Evolutionary conservation across 2,329 filamentous ascomycete genomes (phyloP).

Genomic region (Cercospora sojina): DNA sequence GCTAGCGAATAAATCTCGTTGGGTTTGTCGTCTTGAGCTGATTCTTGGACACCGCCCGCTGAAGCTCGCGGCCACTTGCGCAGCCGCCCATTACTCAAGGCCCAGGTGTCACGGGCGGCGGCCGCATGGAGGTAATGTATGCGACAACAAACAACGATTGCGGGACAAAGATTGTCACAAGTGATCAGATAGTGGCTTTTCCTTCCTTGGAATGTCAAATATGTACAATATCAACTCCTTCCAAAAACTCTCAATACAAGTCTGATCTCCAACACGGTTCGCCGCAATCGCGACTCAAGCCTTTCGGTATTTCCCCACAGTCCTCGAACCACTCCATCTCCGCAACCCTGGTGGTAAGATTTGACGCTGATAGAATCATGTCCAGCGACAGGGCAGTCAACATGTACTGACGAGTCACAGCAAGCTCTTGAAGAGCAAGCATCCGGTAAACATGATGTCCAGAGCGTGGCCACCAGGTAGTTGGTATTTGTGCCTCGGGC

Average conservation of each 20-base stretch:
- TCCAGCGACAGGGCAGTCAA: conserved; percentile 7
- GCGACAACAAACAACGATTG: background rate
- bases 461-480: background rate
- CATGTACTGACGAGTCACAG: conserved; percentile 5
- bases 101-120: background rate
- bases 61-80: background rate
- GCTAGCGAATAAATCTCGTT: background rate
- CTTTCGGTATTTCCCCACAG: background rate
- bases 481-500: background rate
- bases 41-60: background rate
- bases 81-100: background rate
- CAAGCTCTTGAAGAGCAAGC: background rate
- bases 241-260: background rate
- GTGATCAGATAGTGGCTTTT: background rate
- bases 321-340: background rate
- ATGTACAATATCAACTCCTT: background rate
- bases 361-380: background rate
- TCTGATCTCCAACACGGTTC: background rate
- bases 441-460: background rate
- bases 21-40: background rate
- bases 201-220: background rate
- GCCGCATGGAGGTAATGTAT: background rate
- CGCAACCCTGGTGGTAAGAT: background rate
- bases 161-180: background rate
- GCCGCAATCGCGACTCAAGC: background rate